Percentiles rank a stretch among this genome's conserved stretches.
Conservation (phyloP, 805 yeast species). For the Hanseniaspora hatyaiensis region DNA sequence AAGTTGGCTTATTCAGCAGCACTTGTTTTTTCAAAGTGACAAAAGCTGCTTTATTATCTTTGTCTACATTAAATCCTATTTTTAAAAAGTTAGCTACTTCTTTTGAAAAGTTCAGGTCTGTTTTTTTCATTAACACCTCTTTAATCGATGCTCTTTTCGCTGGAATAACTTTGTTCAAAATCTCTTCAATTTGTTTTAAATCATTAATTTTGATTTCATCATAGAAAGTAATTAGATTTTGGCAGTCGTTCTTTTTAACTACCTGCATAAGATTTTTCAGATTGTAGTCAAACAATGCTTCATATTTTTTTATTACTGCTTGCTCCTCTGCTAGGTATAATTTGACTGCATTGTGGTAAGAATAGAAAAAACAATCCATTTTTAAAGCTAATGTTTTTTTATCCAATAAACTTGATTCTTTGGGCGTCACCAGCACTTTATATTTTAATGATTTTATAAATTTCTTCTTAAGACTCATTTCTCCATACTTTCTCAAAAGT, state of each 20-base stretch:
- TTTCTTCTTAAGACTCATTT: background rate
- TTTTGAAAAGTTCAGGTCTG: background rate
- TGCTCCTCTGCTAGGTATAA: background rate
- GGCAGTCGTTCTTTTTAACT: background rate
- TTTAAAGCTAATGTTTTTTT: background rate
- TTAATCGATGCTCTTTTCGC: background rate
- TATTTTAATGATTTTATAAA: background rate
- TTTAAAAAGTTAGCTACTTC: background rate
- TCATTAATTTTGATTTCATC: background rate
- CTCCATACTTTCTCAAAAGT: slow-evolving; percentile 1
- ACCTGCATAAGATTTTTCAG: slow-evolving; percentile 4
- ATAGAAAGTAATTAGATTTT: background rate
- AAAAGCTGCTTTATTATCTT: background rate
- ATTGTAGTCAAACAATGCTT: background rate
- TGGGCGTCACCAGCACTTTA: background rate
- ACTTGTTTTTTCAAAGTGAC: background rate
- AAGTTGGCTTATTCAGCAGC: background rate
- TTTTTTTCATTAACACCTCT: background rate
- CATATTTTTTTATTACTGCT: background rate
- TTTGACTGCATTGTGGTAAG: background rate
- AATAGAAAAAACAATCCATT: background rate
- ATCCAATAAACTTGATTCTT: background rate
- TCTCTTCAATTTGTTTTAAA: background rate
- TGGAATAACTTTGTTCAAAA: background rate
- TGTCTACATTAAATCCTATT: slow-evolving; percentile 10